These are phyloP conservation scores for Phialocephala subalpina DNA, from an alignment of 2,329 filamentous ascomycete species.

Conservation along the genomic window DNA sequence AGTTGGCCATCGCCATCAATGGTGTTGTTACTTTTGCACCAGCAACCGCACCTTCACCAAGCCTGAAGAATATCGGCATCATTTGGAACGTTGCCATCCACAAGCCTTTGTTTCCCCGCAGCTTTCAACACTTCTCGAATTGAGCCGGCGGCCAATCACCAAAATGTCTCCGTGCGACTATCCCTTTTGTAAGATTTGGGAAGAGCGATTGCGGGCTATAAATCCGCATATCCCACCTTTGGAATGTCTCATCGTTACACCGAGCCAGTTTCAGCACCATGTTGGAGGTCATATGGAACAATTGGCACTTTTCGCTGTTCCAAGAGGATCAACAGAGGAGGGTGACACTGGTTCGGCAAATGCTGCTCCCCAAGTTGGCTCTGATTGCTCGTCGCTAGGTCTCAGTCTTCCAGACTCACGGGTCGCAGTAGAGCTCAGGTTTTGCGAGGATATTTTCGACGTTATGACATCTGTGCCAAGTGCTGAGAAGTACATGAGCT, in stretches of 20 bases:
- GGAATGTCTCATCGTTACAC: slow-evolving; percentile 17
- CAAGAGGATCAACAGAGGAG: too few relatives aligned
- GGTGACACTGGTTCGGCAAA: slow-evolving; percentile 19
- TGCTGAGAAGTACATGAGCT: too few relatives aligned
- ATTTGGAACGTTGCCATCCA: slow-evolving; percentile 21
- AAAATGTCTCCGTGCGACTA: slow-evolving; percentile 35
- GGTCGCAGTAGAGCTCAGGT: too few relatives aligned
- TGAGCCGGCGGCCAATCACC: slow-evolving; percentile 20
- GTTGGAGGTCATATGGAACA: slow-evolving; percentile 37
- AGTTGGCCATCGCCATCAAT: slow-evolving; percentile 36
- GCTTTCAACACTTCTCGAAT: slow-evolving; percentile 25
- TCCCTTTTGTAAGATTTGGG: slow-evolving; percentile 44
- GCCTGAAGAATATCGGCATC: slow-evolving; percentile 13
- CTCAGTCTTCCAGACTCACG: too few relatives aligned
- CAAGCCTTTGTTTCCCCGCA: slow-evolving; percentile 27
- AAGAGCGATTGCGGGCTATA: slow-evolving; percentile 13
- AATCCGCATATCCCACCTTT: slow-evolving; percentile 24
- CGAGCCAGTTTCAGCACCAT: slow-evolving; percentile 33
- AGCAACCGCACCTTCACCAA: slow-evolving; percentile 7
- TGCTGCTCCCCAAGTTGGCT: slow-evolving; percentile 7
- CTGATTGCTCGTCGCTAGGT: slow-evolving; percentile 11
- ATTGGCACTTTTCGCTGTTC: slow-evolving; percentile 36
- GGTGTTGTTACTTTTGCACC: slow-evolving; percentile 37
- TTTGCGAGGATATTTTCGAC: too few relatives aligned
- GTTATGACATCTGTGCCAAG: too few relatives aligned